Percentiles rank a stretch among this genome's conserved stretches.
Evolutionary conservation across 495 filamentous ascomycete species (phyloP).

Genomic region (Aspergillus conjunctus): DNA sequence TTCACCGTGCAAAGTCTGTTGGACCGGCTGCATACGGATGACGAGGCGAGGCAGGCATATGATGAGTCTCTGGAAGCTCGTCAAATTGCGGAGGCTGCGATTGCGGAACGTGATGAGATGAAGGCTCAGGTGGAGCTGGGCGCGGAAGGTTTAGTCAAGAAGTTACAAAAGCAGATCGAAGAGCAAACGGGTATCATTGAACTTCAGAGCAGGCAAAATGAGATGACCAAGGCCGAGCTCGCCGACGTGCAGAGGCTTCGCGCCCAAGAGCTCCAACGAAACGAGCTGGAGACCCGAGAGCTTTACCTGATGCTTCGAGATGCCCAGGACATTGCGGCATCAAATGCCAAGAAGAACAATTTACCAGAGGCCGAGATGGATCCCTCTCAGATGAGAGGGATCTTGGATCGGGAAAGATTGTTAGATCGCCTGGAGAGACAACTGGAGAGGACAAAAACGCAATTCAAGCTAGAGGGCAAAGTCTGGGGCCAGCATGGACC

Average conservation of each 20-base stretch:
- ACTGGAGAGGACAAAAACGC: constrained; percentile 94
- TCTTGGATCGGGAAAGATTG: constrained; percentile 86
- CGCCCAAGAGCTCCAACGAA: constrained; percentile 89
- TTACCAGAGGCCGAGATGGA: constrained; percentile 61
- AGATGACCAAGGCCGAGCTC: constrained; percentile 84
- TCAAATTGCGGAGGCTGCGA: constrained; percentile 90
- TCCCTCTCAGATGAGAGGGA: constrained; percentile 83
- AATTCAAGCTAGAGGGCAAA: constrained; percentile 95
- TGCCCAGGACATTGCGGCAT: constrained; percentile 92
- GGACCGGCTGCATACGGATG: constrained; percentile 94
- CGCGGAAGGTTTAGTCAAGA: constrained; percentile 90
- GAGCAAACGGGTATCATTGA: constrained; percentile 91
- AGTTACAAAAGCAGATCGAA: constrained; percentile 88
- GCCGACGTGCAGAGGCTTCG: constrained; percentile 83
- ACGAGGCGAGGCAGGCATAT: constrained; percentile 84
- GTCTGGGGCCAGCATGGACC: constrained; percentile 87
- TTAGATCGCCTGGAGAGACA: constrained; percentile 93
- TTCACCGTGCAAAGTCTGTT: constrained; percentile 95
- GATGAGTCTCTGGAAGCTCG: constrained; percentile 88
- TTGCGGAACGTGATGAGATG: constrained; percentile 97
- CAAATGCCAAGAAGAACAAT: constrained; percentile 73
- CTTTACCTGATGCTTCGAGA: constrained; percentile 98
- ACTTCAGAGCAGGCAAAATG: constrained; percentile 80
- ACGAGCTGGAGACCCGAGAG: constrained; percentile 94
- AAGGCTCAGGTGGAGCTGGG: constrained; percentile 87